Conservation (phyloP, 257 asterid species). For the Solanum sejunctum region DNA sequence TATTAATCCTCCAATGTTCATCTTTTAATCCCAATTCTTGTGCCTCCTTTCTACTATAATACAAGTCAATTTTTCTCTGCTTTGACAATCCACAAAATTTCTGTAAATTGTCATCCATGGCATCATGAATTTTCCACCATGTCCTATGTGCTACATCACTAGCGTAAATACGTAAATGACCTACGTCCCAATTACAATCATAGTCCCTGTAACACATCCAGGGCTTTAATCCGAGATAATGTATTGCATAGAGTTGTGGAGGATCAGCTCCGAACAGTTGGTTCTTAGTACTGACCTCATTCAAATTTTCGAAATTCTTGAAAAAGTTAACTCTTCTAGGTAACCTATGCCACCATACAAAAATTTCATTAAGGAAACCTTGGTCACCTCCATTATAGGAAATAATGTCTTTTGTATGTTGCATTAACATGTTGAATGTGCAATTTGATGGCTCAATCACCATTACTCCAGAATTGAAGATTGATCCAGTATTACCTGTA, state of each 20-base stretch:
- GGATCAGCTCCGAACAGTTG: conserved; percentile 67
- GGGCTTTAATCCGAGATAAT: conserved; percentile 72
- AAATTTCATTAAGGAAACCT: conserved; percentile 67
- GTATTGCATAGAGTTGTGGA: conserved; percentile 50
- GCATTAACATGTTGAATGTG: conserved; percentile 56
- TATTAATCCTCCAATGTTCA: conserved; percentile 56
- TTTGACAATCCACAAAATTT: conserved; percentile 36
- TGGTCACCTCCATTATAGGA: conserved; percentile 96
- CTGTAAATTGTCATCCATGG: conserved; percentile 51
- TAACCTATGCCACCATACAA: conserved; percentile 87
- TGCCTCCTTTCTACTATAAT: conserved; percentile 51
- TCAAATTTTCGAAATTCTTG: conserved; percentile 55
- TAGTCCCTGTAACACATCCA: conserved; percentile 80
- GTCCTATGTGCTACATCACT: conserved; percentile 56
- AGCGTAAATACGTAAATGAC: conserved; percentile 52
- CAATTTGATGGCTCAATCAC: conserved; percentile 81
- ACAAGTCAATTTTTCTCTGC: conserved; percentile 46
- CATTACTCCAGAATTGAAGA: conserved; percentile 80
- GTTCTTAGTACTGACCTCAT: conserved; percentile 41
- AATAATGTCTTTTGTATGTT: conserved; percentile 28
- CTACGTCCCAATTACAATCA: conserved; percentile 70
- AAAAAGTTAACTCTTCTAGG: conserved; percentile 62
- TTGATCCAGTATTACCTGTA: conserved; percentile 44
- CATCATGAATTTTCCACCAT: conserved; percentile 77
- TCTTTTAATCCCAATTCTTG: conserved; percentile 26